Percentiles rank a stretch among this genome's conserved stretches.
Conservation (phyloP, 2,329 filamentous ascomycete species). For the Ustulina deusta region DNA sequence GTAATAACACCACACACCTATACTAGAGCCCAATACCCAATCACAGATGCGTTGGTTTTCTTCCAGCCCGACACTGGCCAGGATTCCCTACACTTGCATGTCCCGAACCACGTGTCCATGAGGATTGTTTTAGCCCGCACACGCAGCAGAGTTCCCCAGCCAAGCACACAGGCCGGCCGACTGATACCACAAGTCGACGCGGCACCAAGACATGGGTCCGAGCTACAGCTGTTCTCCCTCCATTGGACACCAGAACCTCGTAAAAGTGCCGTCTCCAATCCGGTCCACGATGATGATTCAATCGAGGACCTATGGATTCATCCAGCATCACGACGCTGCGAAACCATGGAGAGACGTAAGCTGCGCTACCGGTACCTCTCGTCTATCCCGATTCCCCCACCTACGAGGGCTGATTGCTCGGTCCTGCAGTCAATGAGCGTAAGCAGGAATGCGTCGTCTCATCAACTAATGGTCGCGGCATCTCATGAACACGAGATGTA, state of each 20-base stretch:
- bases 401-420: neutral
- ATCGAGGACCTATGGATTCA: constrained; percentile 15
- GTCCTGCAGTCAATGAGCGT: neutral
- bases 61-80: constrained; percentile 10
- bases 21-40: constrained; percentile 4
- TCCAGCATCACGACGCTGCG: neutral
- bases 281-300: constrained; percentile 8
- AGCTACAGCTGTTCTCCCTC: constrained; percentile 30
- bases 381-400: constrained; percentile 5
- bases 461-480: neutral
- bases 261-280: constrained; percentile 10
- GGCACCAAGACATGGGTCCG: constrained; percentile 7
- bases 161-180: neutral
- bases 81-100: neutral
- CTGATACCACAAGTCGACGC: constrained; percentile 9
- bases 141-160: constrained; percentile 8
- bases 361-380: neutral
- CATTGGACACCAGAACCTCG: constrained; percentile 21
- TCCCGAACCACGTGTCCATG: constrained; percentile 29
- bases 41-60: neutral
- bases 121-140: neutral
- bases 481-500: neutral
- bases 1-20: constrained; percentile 4
- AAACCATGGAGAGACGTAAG: neutral
- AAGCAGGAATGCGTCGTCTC: neutral